Percentiles rank a stretch among this genome's conserved stretches.
Conservation (phyloP, 2,329 filamentous ascomycete species). For the Macrophomina tecta region DNA sequence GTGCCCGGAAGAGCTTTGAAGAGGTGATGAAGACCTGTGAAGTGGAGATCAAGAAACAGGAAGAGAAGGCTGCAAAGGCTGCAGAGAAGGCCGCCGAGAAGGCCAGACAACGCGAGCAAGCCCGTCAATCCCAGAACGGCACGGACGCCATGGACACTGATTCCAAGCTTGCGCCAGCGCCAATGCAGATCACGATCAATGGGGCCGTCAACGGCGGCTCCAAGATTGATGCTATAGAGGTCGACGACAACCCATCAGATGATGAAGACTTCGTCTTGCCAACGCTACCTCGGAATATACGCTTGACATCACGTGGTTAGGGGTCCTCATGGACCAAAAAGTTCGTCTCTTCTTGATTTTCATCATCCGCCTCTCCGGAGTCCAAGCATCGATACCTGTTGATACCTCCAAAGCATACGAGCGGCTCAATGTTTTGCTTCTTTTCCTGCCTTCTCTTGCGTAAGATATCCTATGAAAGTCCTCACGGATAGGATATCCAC, state of each 20-base stretch:
- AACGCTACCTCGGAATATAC: conserved; percentile 34
- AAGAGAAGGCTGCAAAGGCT: conserved; percentile 23
- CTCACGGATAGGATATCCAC: not conserved
- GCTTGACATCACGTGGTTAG: conserved; percentile 38
- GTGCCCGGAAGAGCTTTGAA: conserved; percentile 69
- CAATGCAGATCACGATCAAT: conserved; percentile 16
- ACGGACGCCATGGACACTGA: conserved; percentile 20
- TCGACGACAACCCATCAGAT: conserved; percentile 42
- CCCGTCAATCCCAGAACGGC: conserved; percentile 15
- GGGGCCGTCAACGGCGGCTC: conserved; percentile 14
- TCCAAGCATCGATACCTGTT: conserved; percentile 3
- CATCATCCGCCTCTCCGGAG: not conserved
- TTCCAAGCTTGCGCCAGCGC: conserved; percentile 28
- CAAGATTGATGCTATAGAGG: conserved; percentile 42
- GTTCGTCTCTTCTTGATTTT: not conserved
- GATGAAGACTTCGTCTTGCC: conserved; percentile 47
- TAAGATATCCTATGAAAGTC: conserved; percentile 15
- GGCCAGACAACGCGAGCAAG: conserved; percentile 21
- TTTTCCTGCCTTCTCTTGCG: not conserved
- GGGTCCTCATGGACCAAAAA: not conserved
- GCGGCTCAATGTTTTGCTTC: not conserved
- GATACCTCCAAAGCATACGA: conserved; percentile 6
- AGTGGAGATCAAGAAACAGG: conserved; percentile 51
- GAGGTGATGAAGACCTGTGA: conserved; percentile 68
- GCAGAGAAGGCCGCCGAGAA: conserved; percentile 18